Conservation (phyloP, 202 grass and related monocot species). For the Zizania palustris region DNA sequence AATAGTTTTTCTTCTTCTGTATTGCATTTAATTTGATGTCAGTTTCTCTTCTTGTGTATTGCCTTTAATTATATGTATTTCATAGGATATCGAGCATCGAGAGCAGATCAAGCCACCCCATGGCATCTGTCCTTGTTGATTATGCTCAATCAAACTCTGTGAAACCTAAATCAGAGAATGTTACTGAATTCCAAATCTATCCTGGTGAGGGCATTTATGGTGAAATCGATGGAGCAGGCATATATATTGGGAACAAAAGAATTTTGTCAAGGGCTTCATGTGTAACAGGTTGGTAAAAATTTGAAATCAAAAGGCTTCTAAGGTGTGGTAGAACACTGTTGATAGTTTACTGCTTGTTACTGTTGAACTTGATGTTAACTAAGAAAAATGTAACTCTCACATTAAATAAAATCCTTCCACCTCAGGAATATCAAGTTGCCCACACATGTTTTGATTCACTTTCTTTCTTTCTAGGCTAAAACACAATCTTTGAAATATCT, state of each 20-base stretch:
- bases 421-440: slow-evolving; percentile 19
- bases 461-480: slow-evolving; percentile 4
- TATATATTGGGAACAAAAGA: slow-evolving; percentile 93
- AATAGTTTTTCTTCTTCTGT: not conserved
- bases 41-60: not conserved
- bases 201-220: slow-evolving; percentile 91
- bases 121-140: slow-evolving; percentile 80
- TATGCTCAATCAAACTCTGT: slow-evolving; percentile 73
- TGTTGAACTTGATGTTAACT: slow-evolving; percentile 7
- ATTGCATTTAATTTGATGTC: not conserved
- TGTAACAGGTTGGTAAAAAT: slow-evolving; percentile 61
- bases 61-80: slow-evolving; percentile 33
- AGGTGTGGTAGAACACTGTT: not conserved
- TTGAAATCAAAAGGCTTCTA: not conserved
- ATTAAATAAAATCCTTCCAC: not conserved
- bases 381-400: not conserved
- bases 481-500: not conserved
- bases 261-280: slow-evolving; percentile 78
- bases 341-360: slow-evolving; percentile 4
- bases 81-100: slow-evolving; percentile 91
- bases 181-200: slow-evolving; percentile 72
- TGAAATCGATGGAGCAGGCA: slow-evolving; percentile 67
- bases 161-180: slow-evolving; percentile 77
- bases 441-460: not conserved
- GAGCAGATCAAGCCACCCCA: slow-evolving; percentile 96